These are phyloP conservation scores for Inonotus hispidus DNA, from an alignment of 1,284 basidiomycete genomes.

Conservation along the genomic window DNA sequence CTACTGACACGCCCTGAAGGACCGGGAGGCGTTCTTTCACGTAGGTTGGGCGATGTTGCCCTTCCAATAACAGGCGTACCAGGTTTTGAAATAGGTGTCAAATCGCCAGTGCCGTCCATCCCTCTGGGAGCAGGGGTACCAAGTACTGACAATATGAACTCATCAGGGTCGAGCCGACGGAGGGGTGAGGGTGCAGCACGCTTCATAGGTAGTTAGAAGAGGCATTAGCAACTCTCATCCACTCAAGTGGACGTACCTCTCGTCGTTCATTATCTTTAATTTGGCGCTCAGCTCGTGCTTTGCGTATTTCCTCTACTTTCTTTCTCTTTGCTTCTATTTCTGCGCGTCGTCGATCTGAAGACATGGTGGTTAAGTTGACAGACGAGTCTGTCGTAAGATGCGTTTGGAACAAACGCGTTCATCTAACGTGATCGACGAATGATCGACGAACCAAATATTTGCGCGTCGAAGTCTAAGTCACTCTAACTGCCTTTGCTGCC, in stretches of 20 bases:
- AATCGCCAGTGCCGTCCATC: constrained; percentile 43
- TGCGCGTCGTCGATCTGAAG: constrained; percentile 28
- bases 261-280: constrained; percentile 50
- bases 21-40: constrained; percentile 40
- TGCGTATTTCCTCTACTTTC: constrained; percentile 80
- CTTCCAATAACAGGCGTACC: constrained; percentile 51
- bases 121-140: constrained; percentile 31
- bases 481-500: neutral
- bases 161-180: constrained; percentile 56
- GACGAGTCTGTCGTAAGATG: neutral
- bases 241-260: constrained; percentile 32
- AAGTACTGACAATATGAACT: constrained; percentile 57
- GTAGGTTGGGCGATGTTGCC: constrained; percentile 36
- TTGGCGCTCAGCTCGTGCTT: constrained; percentile 66
- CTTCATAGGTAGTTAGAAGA: neutral
- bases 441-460: neutral
- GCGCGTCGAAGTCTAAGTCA: neutral
- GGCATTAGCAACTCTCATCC: neutral
- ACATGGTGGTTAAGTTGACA: neutral
- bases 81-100: constrained; percentile 65
- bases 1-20: constrained; percentile 59
- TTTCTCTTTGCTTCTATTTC: constrained; percentile 92
- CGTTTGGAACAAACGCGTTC: neutral
- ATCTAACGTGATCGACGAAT: neutral
- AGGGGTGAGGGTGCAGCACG: constrained; percentile 28